Evolutionary conservation across 176 grass and related monocot genomes (phyloP).

Genomic region (Thalia dealbata): DNA sequence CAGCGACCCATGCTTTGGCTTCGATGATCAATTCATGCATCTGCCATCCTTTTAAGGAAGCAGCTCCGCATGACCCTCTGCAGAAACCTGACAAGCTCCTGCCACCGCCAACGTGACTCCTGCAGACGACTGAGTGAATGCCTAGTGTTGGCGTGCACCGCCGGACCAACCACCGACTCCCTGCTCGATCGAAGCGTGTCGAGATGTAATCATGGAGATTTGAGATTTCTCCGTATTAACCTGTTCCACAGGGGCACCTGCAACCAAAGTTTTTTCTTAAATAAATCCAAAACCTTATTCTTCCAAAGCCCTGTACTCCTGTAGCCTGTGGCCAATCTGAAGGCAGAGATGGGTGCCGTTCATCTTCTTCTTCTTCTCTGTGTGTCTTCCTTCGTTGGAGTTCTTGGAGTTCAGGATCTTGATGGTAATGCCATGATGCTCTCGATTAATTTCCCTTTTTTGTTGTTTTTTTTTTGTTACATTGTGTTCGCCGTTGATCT

Average conservation of each 20-base stretch:
- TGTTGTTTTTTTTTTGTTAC: not conserved
- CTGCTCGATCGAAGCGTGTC: not conserved
- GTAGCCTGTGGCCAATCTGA: not conserved
- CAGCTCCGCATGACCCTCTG: not conserved
- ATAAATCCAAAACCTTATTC: not conserved
- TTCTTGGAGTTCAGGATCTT: conserved; percentile 15
- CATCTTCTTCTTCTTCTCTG: conserved; percentile 13
- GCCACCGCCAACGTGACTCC: conserved; percentile 2
- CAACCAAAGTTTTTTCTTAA: not conserved
- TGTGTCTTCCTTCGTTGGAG: conserved; percentile 11
- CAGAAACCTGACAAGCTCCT: not conserved
- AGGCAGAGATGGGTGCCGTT: not conserved
- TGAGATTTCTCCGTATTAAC: not conserved
- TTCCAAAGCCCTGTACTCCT: not conserved
- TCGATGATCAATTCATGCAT: not conserved
- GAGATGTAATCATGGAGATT: not conserved
- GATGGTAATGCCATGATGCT: conserved; percentile 17
- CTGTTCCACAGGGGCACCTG: not conserved
- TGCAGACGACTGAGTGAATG: not conserved
- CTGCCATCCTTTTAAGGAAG: conserved; percentile 5
- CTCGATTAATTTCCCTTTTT: not conserved
- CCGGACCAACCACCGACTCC: not conserved
- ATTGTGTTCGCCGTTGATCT: not conserved
- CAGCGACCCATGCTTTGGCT: too few species aligned
- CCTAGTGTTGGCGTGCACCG: not conserved